Evolutionary conservation across 2,329 filamentous ascomycete genomes (phyloP), one percentile per base, ranked within the genome.

Genomic region (Fusarium liriodendri): DNA sequence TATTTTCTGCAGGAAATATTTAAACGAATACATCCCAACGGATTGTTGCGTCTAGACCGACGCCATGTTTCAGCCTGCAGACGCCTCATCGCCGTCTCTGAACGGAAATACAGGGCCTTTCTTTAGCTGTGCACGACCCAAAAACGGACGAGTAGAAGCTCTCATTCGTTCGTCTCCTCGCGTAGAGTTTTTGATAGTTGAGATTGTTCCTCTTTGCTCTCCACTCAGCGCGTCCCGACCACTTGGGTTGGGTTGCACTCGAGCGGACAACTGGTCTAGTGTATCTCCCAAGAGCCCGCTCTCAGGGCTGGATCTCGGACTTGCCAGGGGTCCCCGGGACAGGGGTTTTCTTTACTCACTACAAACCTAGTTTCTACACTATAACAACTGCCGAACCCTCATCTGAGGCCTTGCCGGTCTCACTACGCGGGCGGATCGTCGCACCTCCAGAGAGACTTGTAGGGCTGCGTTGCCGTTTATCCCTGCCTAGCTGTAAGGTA

Each of bases 1-100:
- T 63, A 63, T 63, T 55, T 52, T 35, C 29, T 62, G 47, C 27
- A 54, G 25, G 25, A 25, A 13, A 13, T n/a, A 52, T 58, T 57
- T 58, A 16, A 55, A 59, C 66, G 32, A 59, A 37, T 40, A 37
- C 18, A 29, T 25, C 38, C 58, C 59, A 27, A 35, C 18, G 22
- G 25, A 16, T 22, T n/a, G 55, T 27, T 29, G 64, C 61, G 72
- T 68, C 76, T 66, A 69, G 76, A 78, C 72, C 70, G 50, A 63
- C 67, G 76, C 74, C 76, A 72, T 65, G 76, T 75, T 66, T 78
- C 72, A 72, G 54, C 58, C 58, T 29, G 57, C 45, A 29, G 47
- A 22, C 63, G 60, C 42, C 33, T 29, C 25, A 63, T 69, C 64
- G 61, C 64, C 69, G 71, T 67, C 50, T 66, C 25, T 60, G 47